Base-by-base conservation (phyloP, 1,284 basidiomycete species). In the Apiotrichum siamense region DNA sequence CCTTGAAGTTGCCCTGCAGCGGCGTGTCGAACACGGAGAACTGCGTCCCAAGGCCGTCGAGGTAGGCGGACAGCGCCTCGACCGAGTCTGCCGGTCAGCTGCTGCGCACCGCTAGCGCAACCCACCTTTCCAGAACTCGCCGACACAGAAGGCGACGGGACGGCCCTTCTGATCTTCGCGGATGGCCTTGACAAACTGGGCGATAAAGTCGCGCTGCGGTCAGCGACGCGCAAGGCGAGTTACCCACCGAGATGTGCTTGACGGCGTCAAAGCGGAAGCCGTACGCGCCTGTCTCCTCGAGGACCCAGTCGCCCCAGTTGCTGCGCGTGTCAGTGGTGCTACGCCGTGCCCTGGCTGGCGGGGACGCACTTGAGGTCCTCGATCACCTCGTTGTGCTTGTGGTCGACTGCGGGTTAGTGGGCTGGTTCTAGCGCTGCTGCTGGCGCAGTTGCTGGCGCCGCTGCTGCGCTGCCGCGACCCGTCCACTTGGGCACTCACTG, bases 201-300 rank as follows among this genome's bases (percentile, higher is more conserved):
- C 69, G 41, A 81, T 78, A 61, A 81, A 81, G 0, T 61, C 63
- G 47, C 57, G 66, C 63, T 69, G 39, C 12, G 12, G 32, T 35
- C 20, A 45, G 43, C 9, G 17, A 20, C 7, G 7, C 11, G 17
- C 21, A 25, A 11, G 21, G 7, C 21, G 12, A n/a, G 20, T n/a
- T 23, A 51, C 63, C 51, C 49, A 72, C 69, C 4, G 69, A 71
- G 45, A 73, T 73, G 60, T 72, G 71, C 67, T 92, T 93, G 63
- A 91, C 87, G 12, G 90, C 91, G 63, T 93, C 91, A 32, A 93
- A 79, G 39, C 90, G 79, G 72, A 92, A 91, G 3, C 91, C 91
- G 25, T 77, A 76, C 11, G 83, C 87, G 5, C 84, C 85, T 1
- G 87, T 90, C 36, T 84, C 86, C 82, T 91, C 64, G 54, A 79